Percentiles rank a stretch among this genome's conserved stretches.
These are phyloP conservation scores for Tuber umbilicatum DNA, from an alignment of 495 filamentous ascomycete species.

Conservation along the genomic window DNA sequence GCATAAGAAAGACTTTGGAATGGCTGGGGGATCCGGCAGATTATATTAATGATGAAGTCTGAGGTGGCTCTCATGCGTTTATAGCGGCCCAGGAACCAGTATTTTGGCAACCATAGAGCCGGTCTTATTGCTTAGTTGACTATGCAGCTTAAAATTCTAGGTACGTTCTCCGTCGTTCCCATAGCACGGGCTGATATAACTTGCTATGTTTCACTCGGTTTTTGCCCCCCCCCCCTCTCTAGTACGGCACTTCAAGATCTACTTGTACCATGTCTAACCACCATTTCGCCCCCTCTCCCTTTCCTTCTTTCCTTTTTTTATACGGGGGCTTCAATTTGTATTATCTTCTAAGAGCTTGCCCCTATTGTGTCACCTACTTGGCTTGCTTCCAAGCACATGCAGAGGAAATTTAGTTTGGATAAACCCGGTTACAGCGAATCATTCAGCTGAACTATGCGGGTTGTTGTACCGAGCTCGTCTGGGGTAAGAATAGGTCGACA, in stretches of 20 bases:
- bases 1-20: not conserved
- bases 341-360: not conserved
- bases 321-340: not conserved
- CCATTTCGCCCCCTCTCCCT: not conserved
- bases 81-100: not conserved
- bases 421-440: not conserved
- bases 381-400: not conserved
- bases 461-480: not conserved
- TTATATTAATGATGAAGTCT: not conserved
- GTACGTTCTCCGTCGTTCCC: not conserved
- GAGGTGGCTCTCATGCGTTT: not conserved
- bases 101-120: not conserved
- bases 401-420: not conserved
- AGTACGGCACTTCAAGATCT: not conserved
- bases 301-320: not conserved
- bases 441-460: not conserved
- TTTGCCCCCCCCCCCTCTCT: not conserved
- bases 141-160: not conserved
- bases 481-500: not conserved
- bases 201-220: conserved; percentile 4
- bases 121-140: not conserved
- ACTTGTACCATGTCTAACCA: not conserved
- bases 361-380: not conserved
- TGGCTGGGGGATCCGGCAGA: not conserved
- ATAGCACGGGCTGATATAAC: not conserved